Conservation (phyloP, 2,329 filamentous ascomycete species). For the Pseudodiploospora longispora region DNA sequence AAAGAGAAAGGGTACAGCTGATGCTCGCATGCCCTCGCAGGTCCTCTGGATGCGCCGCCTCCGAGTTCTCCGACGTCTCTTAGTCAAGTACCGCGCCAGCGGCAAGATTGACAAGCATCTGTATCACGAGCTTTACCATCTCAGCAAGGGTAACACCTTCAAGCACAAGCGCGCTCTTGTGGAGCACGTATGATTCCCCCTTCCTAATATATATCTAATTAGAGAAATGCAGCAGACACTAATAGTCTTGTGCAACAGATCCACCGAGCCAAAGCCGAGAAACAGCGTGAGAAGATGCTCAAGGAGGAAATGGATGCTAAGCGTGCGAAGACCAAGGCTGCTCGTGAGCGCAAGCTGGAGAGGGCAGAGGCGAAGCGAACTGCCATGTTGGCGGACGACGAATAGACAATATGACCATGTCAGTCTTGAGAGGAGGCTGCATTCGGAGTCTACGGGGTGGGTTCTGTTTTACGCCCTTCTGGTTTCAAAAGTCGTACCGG, state of each 20-base stretch:
- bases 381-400: conserved; percentile 67
- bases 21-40: conserved; percentile 98
- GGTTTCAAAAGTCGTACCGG: conserved; percentile 41
- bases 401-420: conserved; percentile 39
- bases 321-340: conserved; percentile 99
- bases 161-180: conserved; percentile 99
- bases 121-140: conserved; percentile 99
- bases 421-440: conserved; percentile 47
- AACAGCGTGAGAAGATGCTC: conserved; percentile 87
- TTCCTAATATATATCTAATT: conserved; percentile 3
- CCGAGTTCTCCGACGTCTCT: conserved; percentile 95
- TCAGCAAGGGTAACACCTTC: conserved; percentile 99
- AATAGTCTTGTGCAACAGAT: conserved; percentile 52
- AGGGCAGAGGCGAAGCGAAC: conserved; percentile 85
- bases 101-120: conserved; percentile 99
- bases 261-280: conserved; percentile 99
- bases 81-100: conserved; percentile 99
- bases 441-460: conserved; percentile 54
- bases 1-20: conserved; percentile 99
- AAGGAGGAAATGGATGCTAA: conserved; percentile 99
- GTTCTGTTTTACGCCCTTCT: conserved; percentile 41
- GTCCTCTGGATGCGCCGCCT: conserved; percentile 99
- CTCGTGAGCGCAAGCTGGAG: conserved; percentile 95
- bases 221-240: conserved; percentile 3
- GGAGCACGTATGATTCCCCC: conserved; percentile 81